These are phyloP conservation scores for Decorospora gaudefroyi DNA, from an alignment of 2,329 filamentous ascomycete genomes.

Conservation along the genomic window DNA sequence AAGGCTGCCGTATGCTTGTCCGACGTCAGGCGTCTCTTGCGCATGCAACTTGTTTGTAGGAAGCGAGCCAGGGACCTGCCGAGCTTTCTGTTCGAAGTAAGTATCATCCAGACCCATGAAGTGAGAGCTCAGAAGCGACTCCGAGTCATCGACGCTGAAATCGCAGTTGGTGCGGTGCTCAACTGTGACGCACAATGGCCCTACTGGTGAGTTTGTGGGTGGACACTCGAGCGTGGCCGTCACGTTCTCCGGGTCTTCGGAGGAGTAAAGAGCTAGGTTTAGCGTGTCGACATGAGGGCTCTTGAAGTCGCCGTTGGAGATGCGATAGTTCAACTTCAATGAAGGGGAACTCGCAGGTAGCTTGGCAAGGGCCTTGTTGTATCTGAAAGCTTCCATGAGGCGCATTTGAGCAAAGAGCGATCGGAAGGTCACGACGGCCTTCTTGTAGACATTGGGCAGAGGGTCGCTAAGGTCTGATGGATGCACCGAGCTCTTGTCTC, in stretches of 20 bases:
- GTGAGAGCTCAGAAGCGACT: slow-evolving; percentile 85
- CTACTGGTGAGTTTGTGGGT: slow-evolving; percentile 84
- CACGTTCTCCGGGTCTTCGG: slow-evolving; percentile 60
- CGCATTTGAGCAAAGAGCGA: slow-evolving; percentile 82
- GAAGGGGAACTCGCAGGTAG: slow-evolving; percentile 63
- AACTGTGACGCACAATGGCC: slow-evolving; percentile 78
- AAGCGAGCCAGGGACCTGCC: slow-evolving; percentile 72
- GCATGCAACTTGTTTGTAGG: slow-evolving; percentile 62
- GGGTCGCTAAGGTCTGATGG: slow-evolving; percentile 62
- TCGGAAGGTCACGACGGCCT: slow-evolving; percentile 91
- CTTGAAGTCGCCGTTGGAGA: slow-evolving; percentile 64
- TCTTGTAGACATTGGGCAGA: slow-evolving; percentile 92
- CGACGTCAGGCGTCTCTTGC: slow-evolving; percentile 61
- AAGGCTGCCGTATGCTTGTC: slow-evolving; percentile 85
- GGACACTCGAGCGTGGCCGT: slow-evolving; percentile 80
- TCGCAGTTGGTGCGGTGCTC: slow-evolving; percentile 86
- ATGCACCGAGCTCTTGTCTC: slow-evolving; percentile 59
- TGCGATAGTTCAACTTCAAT: slow-evolving; percentile 78
- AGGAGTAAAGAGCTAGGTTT: slow-evolving; percentile 69
- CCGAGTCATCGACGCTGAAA: slow-evolving; percentile 89
- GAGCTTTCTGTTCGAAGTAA: slow-evolving; percentile 75
- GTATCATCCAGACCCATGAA: slow-evolving; percentile 92
- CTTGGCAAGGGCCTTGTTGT: slow-evolving; percentile 75
- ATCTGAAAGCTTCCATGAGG: slow-evolving; percentile 84
- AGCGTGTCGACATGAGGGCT: slow-evolving; percentile 68